Evolutionary conservation across 176 grass and related monocot genomes (phyloP).

Genomic region (Olyra latifolia): DNA sequence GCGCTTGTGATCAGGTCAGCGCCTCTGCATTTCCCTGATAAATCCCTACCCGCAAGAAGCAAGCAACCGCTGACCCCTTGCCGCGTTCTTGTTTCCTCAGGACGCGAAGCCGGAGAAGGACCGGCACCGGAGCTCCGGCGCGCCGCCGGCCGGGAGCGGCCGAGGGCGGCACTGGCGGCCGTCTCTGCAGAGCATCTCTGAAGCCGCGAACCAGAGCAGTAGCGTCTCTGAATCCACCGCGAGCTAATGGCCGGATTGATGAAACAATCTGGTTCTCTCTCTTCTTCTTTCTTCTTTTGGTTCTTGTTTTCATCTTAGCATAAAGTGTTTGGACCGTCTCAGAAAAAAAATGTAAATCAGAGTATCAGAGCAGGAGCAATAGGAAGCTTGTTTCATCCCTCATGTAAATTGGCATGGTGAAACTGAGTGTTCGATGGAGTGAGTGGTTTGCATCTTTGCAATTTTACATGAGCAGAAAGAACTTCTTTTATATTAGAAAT

Average conservation of each 20-base stretch:
- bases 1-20: slow-evolving; percentile 25
- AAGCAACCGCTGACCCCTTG: not conserved
- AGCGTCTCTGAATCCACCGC: slow-evolving; percentile 45
- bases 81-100: slow-evolving; percentile 23
- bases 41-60: not conserved
- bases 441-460: not conserved
- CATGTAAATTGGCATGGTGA: slow-evolving; percentile 16
- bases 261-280: not conserved
- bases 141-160: slow-evolving; percentile 5
- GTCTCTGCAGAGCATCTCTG: slow-evolving; percentile 85
- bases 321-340: slow-evolving; percentile 38
- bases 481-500: no score
- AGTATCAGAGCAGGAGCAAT: slow-evolving; percentile 44
- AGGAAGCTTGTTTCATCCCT: slow-evolving; percentile 34
- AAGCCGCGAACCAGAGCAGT: slow-evolving; percentile 50
- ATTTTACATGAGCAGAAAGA: not conserved
- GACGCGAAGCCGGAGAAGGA: slow-evolving; percentile 58
- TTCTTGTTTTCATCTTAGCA: slow-evolving; percentile 18
- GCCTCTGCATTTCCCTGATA: not conserved
- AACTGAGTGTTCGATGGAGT: slow-evolving; percentile 1
- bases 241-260: slow-evolving; percentile 16
- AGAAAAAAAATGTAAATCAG: slow-evolving; percentile 51
- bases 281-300: not conserved
- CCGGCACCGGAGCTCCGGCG: slow-evolving; percentile 46
- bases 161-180: slow-evolving; percentile 79